A percentile compares a stretch with the other conserved stretches of the same genome.
Evolutionary conservation across 768 basidiomycete genomes (phyloP).

Genomic region (Phylloporus scabripes): DNA sequence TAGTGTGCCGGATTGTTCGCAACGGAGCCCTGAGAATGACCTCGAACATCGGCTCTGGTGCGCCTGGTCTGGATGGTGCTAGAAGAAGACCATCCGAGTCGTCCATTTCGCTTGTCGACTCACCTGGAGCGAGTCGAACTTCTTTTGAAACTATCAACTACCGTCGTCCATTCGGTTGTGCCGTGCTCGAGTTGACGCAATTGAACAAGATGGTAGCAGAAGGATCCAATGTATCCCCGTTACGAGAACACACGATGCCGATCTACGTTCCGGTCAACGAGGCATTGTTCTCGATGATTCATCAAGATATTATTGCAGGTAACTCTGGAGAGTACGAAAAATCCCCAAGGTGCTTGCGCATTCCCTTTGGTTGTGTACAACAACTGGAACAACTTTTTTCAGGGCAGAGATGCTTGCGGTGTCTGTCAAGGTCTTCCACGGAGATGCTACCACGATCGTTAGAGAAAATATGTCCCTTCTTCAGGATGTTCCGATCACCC

Average conservation of each 20-base stretch:
- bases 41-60: conserved; percentile 43
- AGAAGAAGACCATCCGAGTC: conserved; percentile 54
- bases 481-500: conserved; percentile 73
- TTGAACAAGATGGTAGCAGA: conserved; percentile 64
- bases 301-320: conserved; percentile 87
- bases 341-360: conserved; percentile 56
- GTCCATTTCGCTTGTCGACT: conserved; percentile 35
- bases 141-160: conserved; percentile 44
- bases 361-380: not conserved
- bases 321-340: conserved; percentile 79
- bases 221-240: conserved; percentile 53
- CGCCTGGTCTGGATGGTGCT: conserved; percentile 33
- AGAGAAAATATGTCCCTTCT: conserved; percentile 81
- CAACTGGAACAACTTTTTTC: conserved; percentile 2
- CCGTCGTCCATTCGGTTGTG: conserved; percentile 93
- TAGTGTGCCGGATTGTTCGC: conserved; percentile 87
- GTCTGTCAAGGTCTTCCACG: conserved; percentile 81
- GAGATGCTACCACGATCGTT: conserved; percentile 68
- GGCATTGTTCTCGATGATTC: conserved; percentile 83
- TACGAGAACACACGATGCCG: conserved; percentile 79
- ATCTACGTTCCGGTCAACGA: conserved; percentile 84
- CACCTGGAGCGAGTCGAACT: conserved; percentile 19
- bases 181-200: conserved; percentile 81
- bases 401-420: conserved; percentile 88
- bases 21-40: conserved; percentile 83